A percentile compares a stretch with the other conserved stretches of the same genome.
Conservation (phyloP, 768 basidiomycete genomes). For the Lyophyllum atratum region DNA sequence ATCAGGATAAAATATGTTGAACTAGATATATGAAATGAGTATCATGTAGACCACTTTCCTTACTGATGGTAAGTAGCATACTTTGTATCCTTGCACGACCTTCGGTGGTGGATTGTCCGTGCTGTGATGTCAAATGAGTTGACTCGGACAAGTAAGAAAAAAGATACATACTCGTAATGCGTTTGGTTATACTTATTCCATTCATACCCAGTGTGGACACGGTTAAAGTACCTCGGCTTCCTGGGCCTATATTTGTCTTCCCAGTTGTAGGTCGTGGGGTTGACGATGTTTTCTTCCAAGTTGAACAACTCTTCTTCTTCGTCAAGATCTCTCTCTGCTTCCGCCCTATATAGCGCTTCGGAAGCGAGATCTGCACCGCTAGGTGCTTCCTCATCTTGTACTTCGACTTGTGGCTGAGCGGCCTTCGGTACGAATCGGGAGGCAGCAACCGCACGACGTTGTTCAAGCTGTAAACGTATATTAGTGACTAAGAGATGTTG, state of each 20-base stretch:
- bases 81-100: constrained; percentile 99
- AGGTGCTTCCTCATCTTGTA: constrained; percentile 54
- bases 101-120: constrained; percentile 99
- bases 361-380: constrained; percentile 79
- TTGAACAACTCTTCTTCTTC: constrained; percentile 97
- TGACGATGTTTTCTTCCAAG: constrained; percentile 82
- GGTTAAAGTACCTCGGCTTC: constrained; percentile 98
- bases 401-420: constrained; percentile 59
- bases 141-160: constrained; percentile 6
- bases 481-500: constrained; percentile 2
- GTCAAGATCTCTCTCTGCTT: constrained; percentile 90
- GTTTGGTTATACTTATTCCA: constrained; percentile 99
- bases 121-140: constrained; percentile 41
- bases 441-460: constrained; percentile 78
- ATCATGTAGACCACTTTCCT: background rate
- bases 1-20: constrained; percentile 99
- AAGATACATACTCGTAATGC: constrained; percentile 86
- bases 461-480: constrained; percentile 56
- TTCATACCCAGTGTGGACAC: constrained; percentile 98
- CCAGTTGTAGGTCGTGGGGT: constrained; percentile 92
- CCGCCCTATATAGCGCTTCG: constrained; percentile 88
- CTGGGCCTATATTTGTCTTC: constrained; percentile 98
- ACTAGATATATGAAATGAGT: constrained; percentile 39
- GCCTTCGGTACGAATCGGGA: constrained; percentile 88
- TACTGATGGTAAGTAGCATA: constrained; percentile 24